phyloP scores from a whole-genome alignment of 805 yeast genomes.

The Candida qinlingensis region DNA sequence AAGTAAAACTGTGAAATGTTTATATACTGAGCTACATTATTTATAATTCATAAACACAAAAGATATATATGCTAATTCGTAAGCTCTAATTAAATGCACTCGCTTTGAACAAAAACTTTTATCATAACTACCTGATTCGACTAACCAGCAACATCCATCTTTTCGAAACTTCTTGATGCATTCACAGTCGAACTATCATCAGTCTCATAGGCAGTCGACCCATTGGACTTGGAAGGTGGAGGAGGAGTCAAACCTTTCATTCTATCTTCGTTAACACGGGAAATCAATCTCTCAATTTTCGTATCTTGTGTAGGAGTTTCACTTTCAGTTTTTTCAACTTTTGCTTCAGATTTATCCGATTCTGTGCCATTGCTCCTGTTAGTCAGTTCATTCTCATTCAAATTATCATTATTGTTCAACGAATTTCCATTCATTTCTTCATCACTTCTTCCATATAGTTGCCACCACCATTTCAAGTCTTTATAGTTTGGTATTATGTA shows the following conservation, averaged over 20 bases:
- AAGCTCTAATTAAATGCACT: background rate
- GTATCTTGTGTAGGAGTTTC: background rate
- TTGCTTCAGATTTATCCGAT: background rate
- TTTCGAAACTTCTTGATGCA: constrained; percentile 4
- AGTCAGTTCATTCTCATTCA: constrained; percentile 2
- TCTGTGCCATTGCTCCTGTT: constrained; percentile 1
- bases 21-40: background rate
- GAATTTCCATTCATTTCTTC: constrained; percentile 49
- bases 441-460: constrained; percentile 70
- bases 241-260: constrained; percentile 18
- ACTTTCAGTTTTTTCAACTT: background rate
- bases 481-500: constrained; percentile 55
- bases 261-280: background rate
- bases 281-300: background rate
- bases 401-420: background rate
- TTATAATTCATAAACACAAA: background rate
- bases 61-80: background rate
- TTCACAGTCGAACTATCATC: background rate
- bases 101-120: too few species aligned
- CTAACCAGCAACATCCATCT: constrained; percentile 12
- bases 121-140: too few species aligned
- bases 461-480: constrained; percentile 84
- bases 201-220: constrained; percentile 3
- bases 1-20: constrained; percentile 13
- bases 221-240: constrained; percentile 6